phyloP scores from a whole-genome alignment of 2,329 filamentous ascomycete species.

The Tolypocladium endophyticum region DNA sequence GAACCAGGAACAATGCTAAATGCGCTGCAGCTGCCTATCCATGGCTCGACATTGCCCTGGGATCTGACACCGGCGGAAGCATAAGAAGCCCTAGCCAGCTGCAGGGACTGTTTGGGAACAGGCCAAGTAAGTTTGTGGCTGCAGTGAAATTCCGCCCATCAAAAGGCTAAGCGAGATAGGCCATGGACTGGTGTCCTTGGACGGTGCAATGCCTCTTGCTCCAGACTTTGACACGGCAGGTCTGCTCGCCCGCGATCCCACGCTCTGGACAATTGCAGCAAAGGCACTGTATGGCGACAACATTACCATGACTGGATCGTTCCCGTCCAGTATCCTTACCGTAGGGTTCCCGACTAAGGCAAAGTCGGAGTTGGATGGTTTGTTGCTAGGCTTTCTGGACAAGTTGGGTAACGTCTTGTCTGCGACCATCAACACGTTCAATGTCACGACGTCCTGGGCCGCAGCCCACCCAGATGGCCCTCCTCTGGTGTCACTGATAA shows the following conservation, averaged over 20 bases:
- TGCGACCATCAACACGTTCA: background rate
- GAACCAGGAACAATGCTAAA: background rate
- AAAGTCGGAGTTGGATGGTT: slow-evolving; percentile 3
- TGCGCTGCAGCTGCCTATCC: slow-evolving; percentile 22
- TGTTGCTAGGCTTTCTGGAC: background rate
- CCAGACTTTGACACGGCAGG: slow-evolving; percentile 32
- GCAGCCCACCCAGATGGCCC: background rate
- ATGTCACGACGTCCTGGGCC: background rate
- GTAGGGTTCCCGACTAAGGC: slow-evolving; percentile 13
- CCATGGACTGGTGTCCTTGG: slow-evolving; percentile 25
- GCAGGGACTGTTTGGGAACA: slow-evolving; percentile 34
- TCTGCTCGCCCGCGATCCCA: slow-evolving; percentile 25
- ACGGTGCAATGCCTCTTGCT: slow-evolving; percentile 28
- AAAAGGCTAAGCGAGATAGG: slow-evolving; percentile 7
- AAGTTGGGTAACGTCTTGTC: background rate
- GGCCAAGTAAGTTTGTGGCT: slow-evolving; percentile 17
- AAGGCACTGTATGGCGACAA: slow-evolving; percentile 19
- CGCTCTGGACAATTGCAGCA: slow-evolving; percentile 21
- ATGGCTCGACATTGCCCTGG: slow-evolving; percentile 34
- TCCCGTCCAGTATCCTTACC: slow-evolving; percentile 19
- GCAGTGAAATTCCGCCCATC: background rate
- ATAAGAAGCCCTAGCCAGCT: slow-evolving; percentile 33
- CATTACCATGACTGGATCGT: slow-evolving; percentile 17
- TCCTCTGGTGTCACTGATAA: slow-evolving; percentile 14
- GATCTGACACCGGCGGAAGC: slow-evolving; percentile 33